Evolutionary conservation across 305 asterid genomes (phyloP).

Genomic region (Caryopteris hybrid): DNA sequence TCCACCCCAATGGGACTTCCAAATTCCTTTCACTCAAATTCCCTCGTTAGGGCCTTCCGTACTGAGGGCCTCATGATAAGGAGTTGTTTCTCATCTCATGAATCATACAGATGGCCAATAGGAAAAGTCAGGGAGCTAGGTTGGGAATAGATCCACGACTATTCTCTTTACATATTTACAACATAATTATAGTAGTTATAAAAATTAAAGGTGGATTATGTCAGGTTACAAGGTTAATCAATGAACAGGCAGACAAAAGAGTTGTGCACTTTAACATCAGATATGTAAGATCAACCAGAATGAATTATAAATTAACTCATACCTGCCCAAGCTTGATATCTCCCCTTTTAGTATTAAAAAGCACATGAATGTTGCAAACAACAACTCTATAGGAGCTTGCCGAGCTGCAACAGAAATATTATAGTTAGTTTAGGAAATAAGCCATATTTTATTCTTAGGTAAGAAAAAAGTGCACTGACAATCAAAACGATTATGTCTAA

Average conservation of each 20-base stretch:
- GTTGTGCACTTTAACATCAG: conserved; percentile 10
- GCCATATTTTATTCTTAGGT: neutral
- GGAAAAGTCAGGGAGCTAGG: neutral
- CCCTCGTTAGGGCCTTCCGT: no score
- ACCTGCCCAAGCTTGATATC: conserved; percentile 99
- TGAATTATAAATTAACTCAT: conserved; percentile 16
- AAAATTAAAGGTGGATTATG: neutral
- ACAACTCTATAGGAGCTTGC: conserved; percentile 55
- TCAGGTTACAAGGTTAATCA: neutral
- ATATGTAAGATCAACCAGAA: conserved; percentile 13
- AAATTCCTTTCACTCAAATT: neutral
- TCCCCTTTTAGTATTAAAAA: conserved; percentile 97
- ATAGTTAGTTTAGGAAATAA: conserved; percentile 21
- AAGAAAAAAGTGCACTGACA: neutral
- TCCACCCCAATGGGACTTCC: neutral
- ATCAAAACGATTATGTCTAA: neutral
- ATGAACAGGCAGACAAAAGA: conserved; percentile 3
- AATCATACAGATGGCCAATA: neutral
- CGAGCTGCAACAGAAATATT: conserved; percentile 42
- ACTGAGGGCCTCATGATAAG: neutral
- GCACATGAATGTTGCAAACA: conserved; percentile 95
- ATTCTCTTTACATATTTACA: neutral
- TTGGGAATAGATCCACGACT: neutral
- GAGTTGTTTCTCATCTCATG: neutral
- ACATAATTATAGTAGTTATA: neutral